These are phyloP conservation scores for Kodamaea leandrae DNA, from an alignment of 805 yeast genomes.

Conservation along the genomic window DNA sequence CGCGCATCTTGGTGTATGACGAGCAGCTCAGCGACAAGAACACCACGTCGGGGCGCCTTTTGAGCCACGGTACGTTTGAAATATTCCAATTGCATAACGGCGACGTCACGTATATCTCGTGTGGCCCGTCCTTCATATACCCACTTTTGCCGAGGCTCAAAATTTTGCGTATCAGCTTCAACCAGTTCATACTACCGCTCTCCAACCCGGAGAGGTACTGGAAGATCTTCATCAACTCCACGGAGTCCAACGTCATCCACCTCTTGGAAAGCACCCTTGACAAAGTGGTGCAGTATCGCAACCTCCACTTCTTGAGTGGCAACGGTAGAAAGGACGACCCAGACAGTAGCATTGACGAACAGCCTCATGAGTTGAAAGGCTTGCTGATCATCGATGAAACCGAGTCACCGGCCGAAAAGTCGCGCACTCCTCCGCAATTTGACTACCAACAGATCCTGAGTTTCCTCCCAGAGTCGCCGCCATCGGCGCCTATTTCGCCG, in stretches of 20 bases:
- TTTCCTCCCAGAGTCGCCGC: conserved; percentile 43
- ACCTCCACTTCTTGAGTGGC: conserved; percentile 22
- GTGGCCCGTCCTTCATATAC: conserved; percentile 66
- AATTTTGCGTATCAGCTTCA: conserved; percentile 47
- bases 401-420: conserved; percentile 6
- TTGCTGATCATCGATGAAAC: conserved; percentile 13
- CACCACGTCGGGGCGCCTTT: conserved; percentile 41
- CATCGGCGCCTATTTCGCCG: conserved; percentile 43
- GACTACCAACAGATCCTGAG: conserved; percentile 17
- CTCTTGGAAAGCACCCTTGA: conserved; percentile 38
- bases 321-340: not conserved
- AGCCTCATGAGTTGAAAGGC: conserved; percentile 14
- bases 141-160: conserved; percentile 68
- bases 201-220: conserved; percentile 77
- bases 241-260: conserved; percentile 24
- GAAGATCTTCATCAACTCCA: conserved; percentile 46
- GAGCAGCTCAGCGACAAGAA: conserved; percentile 23
- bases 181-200: conserved; percentile 59
- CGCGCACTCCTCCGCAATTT: conserved; percentile 1
- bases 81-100: conserved; percentile 58
- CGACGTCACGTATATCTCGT: conserved; percentile 57
- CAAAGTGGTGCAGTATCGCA: conserved; percentile 41
- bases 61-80: conserved; percentile 61
- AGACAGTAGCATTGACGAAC: conserved; percentile 11
- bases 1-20: conserved; percentile 37